Conservation (phyloP, 73 alveolate species). For the Diophrys sp. region DNA sequence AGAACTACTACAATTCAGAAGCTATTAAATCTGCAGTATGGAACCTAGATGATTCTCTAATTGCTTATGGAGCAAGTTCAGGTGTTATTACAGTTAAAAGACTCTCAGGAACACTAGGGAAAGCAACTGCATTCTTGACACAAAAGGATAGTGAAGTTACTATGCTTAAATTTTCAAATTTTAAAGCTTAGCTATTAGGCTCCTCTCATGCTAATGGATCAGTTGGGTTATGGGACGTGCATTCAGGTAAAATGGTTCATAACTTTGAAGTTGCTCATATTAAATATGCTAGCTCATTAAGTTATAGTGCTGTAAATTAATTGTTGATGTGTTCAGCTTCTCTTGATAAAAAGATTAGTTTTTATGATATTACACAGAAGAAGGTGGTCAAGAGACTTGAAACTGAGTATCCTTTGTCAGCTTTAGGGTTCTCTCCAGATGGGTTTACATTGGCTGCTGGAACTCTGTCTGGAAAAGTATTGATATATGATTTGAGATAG, state of each 20-base stretch:
- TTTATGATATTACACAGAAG: conserved; percentile 56
- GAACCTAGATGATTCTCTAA: conserved; percentile 29
- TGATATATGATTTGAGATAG: conserved; percentile 57
- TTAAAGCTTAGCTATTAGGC: conserved; percentile 31
- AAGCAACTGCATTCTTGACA: not conserved
- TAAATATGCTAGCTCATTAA: conserved; percentile 38
- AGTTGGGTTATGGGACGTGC: conserved; percentile 44
- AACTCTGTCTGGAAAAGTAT: conserved; percentile 32
- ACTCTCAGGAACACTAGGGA: not conserved
- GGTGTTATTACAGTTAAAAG: conserved; percentile 16
- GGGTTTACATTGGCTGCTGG: conserved; percentile 67
- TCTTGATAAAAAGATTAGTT: conserved; percentile 44
- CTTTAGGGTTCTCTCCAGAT: conserved; percentile 46
- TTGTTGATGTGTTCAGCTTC: conserved; percentile 46
- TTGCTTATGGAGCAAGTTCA: conserved; percentile 41
- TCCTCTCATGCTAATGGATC: conserved; percentile 56
- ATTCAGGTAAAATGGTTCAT: conserved; percentile 10
- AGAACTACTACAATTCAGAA: conserved; percentile 14
- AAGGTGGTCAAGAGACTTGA: conserved; percentile 51
- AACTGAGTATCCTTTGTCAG: conserved; percentile 43
- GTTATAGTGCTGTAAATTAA: conserved; percentile 50
- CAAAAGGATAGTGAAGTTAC: conserved; percentile 14
- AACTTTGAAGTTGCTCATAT: conserved; percentile 20
- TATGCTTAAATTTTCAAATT: conserved; percentile 51
- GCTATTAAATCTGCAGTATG: conserved; percentile 35